Conservation (phyloP, 148 eudicot genomes). For the Polygonum aviculare region DNA sequence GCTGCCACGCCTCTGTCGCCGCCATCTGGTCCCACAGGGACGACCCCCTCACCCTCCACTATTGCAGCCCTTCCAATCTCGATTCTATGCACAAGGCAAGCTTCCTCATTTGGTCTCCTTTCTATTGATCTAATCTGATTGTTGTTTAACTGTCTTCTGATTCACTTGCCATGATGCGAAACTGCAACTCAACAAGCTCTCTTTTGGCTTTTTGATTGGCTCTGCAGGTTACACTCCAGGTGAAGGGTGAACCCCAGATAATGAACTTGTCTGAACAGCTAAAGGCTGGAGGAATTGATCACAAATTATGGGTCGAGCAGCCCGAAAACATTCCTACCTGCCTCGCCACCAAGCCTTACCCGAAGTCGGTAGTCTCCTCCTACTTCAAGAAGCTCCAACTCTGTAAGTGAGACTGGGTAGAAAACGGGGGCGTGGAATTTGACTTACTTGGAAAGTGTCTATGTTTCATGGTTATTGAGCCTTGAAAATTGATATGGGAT, state of each 20-base stretch:
- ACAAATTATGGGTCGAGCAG: slow-evolving; percentile 87
- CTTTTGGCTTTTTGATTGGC: background rate
- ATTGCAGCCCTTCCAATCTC: slow-evolving; percentile 45
- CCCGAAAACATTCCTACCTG: slow-evolving; percentile 86
- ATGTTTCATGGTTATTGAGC: background rate
- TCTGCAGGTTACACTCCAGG: slow-evolving; percentile 83
- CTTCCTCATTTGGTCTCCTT: too few species aligned
- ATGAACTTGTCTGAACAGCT: slow-evolving; percentile 65
- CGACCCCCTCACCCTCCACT: slow-evolving; percentile 45
- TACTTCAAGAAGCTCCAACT: slow-evolving; percentile 82
- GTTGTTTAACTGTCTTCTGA: background rate
- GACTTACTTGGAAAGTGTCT: background rate
- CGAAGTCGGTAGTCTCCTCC: slow-evolving; percentile 56
- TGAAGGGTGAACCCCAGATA: slow-evolving; percentile 75
- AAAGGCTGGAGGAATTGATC: slow-evolving; percentile 38
- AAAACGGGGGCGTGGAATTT: background rate
- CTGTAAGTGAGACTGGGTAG: slow-evolving; percentile 50
- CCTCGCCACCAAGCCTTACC: slow-evolving; percentile 78
- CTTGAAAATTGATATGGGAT: background rate
- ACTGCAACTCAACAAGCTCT: background rate
- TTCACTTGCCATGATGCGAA: too few species aligned
- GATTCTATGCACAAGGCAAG: slow-evolving; percentile 79
- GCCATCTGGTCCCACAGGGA: slow-evolving; percentile 72
- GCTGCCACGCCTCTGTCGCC: slow-evolving; percentile 83
- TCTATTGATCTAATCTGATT: background rate